A percentile compares a stretch with the other conserved stretches of the same genome.
phyloP scores from a whole-genome alignment of 208 protist genomes.

The Acanthamoeba triangularis region DNA sequence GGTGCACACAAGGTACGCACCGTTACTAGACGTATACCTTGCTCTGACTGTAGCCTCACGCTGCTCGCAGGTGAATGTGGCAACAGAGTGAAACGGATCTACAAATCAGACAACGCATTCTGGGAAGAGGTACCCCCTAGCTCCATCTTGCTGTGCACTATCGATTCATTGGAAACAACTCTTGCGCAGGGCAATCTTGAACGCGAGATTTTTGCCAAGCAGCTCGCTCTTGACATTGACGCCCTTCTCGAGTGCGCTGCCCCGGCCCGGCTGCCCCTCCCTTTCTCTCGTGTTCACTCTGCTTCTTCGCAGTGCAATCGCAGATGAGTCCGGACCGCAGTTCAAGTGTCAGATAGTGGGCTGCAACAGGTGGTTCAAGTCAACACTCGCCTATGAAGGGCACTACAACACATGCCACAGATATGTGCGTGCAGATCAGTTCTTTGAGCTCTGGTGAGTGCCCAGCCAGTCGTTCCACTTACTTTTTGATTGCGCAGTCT shows the following conservation, averaged over 20 bases:
- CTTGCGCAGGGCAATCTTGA: constrained; percentile 18
- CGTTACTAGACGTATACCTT: too few species aligned
- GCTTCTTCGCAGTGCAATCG: neutral
- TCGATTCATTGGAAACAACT: neutral
- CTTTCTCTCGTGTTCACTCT: neutral
- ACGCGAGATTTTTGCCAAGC: constrained; percentile 42
- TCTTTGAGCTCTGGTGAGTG: neutral
- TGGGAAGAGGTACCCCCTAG: constrained; percentile 21
- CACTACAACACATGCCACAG: constrained; percentile 67
- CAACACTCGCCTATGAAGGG: neutral
- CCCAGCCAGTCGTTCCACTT: neutral
- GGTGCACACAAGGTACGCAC: neutral
- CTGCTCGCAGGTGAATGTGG: neutral
- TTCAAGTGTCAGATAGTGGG: constrained; percentile 53
- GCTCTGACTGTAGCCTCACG: neutral
- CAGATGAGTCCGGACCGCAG: neutral
- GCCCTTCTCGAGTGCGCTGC: neutral
- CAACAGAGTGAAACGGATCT: constrained; percentile 61
- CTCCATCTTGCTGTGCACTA: neutral
- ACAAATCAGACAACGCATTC: neutral
- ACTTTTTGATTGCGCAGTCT: neutral
- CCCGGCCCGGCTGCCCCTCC: neutral
- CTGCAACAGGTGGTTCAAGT: constrained; percentile 21
- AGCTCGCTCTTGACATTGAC: neutral
- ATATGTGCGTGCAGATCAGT: neutral